These are phyloP conservation scores for Beauveria sp. DNA, from an alignment of 2,329 filamentous ascomycete species.

Conservation along the genomic window DNA sequence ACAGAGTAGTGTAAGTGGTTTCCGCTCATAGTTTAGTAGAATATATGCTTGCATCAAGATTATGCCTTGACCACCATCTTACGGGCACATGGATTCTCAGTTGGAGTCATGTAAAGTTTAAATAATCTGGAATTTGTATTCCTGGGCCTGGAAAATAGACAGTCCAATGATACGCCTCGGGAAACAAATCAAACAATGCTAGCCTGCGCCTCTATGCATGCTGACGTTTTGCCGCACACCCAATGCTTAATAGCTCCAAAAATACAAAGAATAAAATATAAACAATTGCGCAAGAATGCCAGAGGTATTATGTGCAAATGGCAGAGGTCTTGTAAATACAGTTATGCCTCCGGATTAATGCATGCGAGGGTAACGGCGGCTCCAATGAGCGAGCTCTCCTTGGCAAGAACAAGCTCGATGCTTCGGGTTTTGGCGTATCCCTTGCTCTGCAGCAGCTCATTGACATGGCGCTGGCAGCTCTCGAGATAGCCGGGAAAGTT, in stretches of 20 bases:
- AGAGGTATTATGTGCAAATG: constrained; percentile 9
- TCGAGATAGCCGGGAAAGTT: constrained; percentile 63
- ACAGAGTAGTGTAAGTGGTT: too few species aligned
- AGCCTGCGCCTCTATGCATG: constrained; percentile 16
- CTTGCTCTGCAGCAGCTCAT: constrained; percentile 43
- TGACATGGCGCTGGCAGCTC: constrained; percentile 55
- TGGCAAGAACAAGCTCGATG: constrained; percentile 59
- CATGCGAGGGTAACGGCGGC: constrained; percentile 63
- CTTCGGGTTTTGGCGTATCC: constrained; percentile 29
- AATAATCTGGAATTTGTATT: constrained; percentile 1
- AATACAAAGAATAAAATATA: constrained; percentile 5
- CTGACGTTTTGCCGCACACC: constrained; percentile 12
- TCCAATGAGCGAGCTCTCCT: constrained; percentile 68
- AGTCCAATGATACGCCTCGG: constrained; percentile 8
- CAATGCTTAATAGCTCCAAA: constrained; percentile 1
- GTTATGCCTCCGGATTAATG: constrained; percentile 18
- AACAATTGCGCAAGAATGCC: not conserved
- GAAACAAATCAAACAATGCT: constrained; percentile 13
- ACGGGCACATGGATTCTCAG: too few species aligned
- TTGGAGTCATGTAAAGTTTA: not conserved
- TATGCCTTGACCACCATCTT: too few species aligned
- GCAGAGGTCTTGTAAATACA: constrained; percentile 8
- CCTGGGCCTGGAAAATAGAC: constrained; percentile 8
- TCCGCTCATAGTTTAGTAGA: too few species aligned
- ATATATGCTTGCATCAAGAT: too few species aligned